phyloP scores from a whole-genome alignment of 2,329 filamentous ascomycete species.

The Trichoderma harzianum region DNA sequence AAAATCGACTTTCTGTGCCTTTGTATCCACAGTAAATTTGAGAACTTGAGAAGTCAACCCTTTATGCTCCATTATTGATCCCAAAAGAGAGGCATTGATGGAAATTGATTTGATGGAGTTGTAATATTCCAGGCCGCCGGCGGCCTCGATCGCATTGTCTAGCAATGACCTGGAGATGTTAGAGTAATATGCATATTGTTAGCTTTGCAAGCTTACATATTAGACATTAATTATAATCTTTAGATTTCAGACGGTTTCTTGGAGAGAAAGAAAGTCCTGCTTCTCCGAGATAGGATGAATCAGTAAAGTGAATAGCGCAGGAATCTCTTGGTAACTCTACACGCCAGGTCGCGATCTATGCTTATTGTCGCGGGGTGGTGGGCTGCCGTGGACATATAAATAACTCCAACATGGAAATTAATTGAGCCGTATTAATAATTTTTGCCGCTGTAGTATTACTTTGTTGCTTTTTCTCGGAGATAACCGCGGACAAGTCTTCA shows the following conservation, averaged over 20 bases:
- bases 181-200: no score
- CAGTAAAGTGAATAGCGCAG: background rate
- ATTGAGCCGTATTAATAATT: no score
- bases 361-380: no score
- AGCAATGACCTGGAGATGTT: background rate
- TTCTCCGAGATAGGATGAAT: background rate
- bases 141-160: background rate
- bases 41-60: background rate
- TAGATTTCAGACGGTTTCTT: background rate
- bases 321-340: background rate
- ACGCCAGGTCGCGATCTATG: no score
- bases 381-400: background rate
- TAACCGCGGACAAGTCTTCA: background rate
- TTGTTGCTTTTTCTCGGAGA: background rate
- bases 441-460: no score
- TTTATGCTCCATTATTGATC: background rate
- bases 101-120: background rate
- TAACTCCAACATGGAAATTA: background rate
- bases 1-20: background rate
- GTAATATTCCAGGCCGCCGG: background rate
- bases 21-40: background rate
- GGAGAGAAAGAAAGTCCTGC: background rate
- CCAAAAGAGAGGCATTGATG: background rate
- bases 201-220: background rate
- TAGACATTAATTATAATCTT: background rate